A percentile compares a stretch with the other conserved stretches of the same genome.
phyloP scores from a whole-genome alignment of 768 basidiomycete genomes.

The Kwoniella dendrophila region DNA sequence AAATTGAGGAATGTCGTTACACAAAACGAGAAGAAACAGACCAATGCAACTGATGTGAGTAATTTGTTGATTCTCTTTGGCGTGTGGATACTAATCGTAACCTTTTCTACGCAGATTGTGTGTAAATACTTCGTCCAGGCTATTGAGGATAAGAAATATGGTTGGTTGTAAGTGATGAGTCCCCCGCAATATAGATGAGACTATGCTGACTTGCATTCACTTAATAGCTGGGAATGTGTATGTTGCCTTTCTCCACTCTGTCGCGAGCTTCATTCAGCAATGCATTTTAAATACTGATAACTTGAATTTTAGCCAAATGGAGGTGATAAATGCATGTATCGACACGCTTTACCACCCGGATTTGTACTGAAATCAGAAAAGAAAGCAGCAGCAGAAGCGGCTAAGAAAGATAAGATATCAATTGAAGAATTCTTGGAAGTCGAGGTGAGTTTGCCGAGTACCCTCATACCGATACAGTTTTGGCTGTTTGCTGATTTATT shows the following conservation, averaged over 20 bases:
- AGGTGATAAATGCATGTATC: conserved; percentile 79
- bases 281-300: too few relatives aligned
- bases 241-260: conserved; percentile 17
- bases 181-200: not conserved
- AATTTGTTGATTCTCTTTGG: not conserved
- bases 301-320: conserved; percentile 32
- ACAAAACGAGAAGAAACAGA: conserved; percentile 72
- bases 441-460: conserved; percentile 65
- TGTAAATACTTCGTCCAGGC: conserved; percentile 98
- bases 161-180: conserved; percentile 56
- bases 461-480: not conserved
- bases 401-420: conserved; percentile 79
- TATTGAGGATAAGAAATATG: conserved; percentile 82
- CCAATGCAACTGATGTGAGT: conserved; percentile 86
- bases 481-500: too few relatives aligned
- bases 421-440: conserved; percentile 97
- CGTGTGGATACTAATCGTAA: not conserved
- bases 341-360: conserved; percentile 92
- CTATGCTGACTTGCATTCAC: not conserved
- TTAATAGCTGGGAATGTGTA: conserved; percentile 56
- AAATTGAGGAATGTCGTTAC: conserved; percentile 85
- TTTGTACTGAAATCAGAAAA: conserved; percentile 92
- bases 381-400: conserved; percentile 87
- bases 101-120: conserved; percentile 73
- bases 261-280: too few relatives aligned